A percentile compares a stretch with the other conserved stretches of the same genome.
Evolutionary conservation across 164 flowering plant species (phyloP).

Genomic region (Vitis rupestris): DNA sequence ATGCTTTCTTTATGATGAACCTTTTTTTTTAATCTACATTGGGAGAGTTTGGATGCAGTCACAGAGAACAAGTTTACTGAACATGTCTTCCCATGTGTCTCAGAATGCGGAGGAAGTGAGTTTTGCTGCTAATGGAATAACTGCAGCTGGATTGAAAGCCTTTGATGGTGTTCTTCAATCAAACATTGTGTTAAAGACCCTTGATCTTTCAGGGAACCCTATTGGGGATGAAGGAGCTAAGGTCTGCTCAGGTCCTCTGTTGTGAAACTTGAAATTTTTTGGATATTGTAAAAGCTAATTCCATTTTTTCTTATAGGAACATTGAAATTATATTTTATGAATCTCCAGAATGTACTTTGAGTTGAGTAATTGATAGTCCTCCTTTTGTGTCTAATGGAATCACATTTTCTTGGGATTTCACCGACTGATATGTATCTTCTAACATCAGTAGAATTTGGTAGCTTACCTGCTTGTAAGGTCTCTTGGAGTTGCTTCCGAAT

Average conservation of each 20-base stretch:
- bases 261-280: background rate
- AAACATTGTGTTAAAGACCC: constrained; percentile 65
- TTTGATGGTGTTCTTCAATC: constrained; percentile 94
- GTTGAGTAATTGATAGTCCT: background rate
- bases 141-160: constrained; percentile 86
- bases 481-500: too few species aligned
- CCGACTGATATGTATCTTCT: background rate
- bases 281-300: background rate
- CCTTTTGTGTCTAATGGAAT: background rate
- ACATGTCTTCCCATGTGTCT: constrained; percentile 13
- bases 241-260: constrained; percentile 38
- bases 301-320: too few species aligned
- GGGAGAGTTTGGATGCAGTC: background rate
- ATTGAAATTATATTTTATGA: too few species aligned
- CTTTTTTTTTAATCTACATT: background rate
- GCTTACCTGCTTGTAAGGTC: too few species aligned
- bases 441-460: background rate
- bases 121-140: constrained; percentile 95
- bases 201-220: constrained; percentile 89
- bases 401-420: background rate
- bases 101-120: constrained; percentile 85
- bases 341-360: background rate
- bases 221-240: constrained; percentile 97
- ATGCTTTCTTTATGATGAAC: background rate
- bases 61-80: background rate